Evolutionary conservation across 2,329 filamentous ascomycete genomes (phyloP).

Genomic region (Ascochyta lentis): DNA sequence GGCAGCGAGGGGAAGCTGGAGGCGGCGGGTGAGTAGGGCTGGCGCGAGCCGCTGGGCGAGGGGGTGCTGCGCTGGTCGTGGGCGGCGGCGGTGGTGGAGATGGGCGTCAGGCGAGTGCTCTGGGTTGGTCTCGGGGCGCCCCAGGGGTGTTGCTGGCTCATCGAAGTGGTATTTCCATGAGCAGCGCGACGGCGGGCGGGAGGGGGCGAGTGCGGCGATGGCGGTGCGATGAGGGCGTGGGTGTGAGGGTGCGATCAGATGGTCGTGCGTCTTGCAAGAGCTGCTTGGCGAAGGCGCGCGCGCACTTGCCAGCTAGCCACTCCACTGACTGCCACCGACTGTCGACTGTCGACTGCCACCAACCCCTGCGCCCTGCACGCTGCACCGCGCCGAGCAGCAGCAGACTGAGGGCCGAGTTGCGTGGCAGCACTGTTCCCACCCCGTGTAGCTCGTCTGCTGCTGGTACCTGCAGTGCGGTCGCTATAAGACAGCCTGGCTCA

Average conservation of each 20-base stretch:
- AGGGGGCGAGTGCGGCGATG: conserved; percentile 25
- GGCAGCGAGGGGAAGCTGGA: conserved; percentile 62
- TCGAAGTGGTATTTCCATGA: conserved; percentile 53
- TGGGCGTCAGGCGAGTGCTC: conserved; percentile 64
- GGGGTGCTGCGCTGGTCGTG: conserved; percentile 54
- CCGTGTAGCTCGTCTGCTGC: too few relatives aligned
- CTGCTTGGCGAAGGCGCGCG: conserved; percentile 4
- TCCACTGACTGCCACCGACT: neutral
- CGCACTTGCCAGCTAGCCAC: conserved; percentile 17
- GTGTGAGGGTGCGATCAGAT: conserved; percentile 25
- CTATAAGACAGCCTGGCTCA: neutral
- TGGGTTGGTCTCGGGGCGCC: conserved; percentile 62
- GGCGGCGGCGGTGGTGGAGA: conserved; percentile 57
- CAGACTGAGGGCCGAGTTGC: neutral
- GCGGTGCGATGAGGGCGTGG: conserved; percentile 23
- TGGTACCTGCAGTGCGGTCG: neutral
- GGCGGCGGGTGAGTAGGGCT: conserved; percentile 59
- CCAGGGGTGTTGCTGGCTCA: conserved; percentile 64
- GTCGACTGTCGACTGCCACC: neutral
- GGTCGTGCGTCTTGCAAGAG: conserved; percentile 19
- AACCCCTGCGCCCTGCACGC: neutral
- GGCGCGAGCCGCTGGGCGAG: conserved; percentile 58
- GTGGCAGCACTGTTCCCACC: too few relatives aligned
- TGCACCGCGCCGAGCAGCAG: neutral
- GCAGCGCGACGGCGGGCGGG: conserved; percentile 43